Evolutionary conservation across 371 early-diverging fungal species (phyloP), one percentile per base, ranked within the genome.

Genomic region (Rhizopus stolonifer): DNA sequence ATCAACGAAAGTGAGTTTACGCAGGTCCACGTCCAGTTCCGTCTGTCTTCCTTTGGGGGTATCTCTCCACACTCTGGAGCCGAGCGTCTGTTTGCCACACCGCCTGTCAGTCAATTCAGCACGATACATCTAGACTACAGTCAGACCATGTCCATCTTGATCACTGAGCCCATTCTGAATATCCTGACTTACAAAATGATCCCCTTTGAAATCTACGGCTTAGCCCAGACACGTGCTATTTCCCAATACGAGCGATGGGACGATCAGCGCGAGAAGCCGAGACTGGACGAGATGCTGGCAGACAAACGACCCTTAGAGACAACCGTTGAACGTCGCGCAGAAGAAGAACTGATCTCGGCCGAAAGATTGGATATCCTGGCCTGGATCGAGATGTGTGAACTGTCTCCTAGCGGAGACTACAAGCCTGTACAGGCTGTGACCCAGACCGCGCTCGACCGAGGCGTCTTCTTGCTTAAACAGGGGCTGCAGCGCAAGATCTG

Each of bases 401-500:
- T 86, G 17, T 79, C 75, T 3, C 65, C 81, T 0, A 74, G 82
- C 29, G 93, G 94, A 3, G 78, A 80, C 2, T 92, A 92, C 68
- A 75, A 76, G 49, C 81, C 83, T 2, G 90, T 87, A 29, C 86
- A 86, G 4, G 88, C 89, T 0, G 76, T 77, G 13, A 67, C 84
- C 2, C 72, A 75, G 40, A 64, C 67, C 4, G 25, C 73, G 0
- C 55, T 76, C 22, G 85, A 85, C 36, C 58, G 78, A 1, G 88
- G 90, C 15, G 77, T 79, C 0, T 91, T 93, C 58, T 55, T 77
- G 21, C 65, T 93, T 32, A 81, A 87, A 33, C 95, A 95, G 65
- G 95, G 95, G 4, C 60, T 95, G 17, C 94, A 93, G 65, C 80
- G 93, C 2, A 85, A 92, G 8, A 77, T 94, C 23, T 58, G 70